These are phyloP conservation scores for Aethionema arabicum DNA, from an alignment of 345 rosid species.

Conservation along the genomic window DNA sequence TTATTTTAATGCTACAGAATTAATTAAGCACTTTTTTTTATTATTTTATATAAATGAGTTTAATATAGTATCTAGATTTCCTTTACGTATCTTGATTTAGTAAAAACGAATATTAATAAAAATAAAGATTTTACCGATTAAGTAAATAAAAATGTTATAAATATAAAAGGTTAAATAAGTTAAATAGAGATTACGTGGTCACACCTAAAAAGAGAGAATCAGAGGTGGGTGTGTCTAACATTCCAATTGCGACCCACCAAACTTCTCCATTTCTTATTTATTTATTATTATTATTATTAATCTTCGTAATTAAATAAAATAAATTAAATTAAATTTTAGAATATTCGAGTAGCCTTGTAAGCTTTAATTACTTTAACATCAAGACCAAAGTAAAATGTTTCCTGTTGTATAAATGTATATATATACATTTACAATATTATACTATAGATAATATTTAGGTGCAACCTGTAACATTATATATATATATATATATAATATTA, in stretches of 20 bases:
- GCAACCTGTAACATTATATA: too few relatives aligned
- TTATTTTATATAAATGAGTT: too few relatives aligned
- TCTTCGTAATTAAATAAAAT: neutral
- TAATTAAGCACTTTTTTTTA: too few relatives aligned
- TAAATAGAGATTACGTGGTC: constrained; percentile 34
- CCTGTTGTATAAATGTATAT: constrained; percentile 21
- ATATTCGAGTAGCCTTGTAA: constrained; percentile 36
- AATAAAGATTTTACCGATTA: constrained; percentile 8
- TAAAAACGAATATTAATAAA: neutral
- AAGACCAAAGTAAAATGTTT: constrained; percentile 16
- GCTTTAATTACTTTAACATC: constrained; percentile 30
- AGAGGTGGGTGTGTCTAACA: constrained; percentile 36
- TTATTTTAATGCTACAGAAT: too few relatives aligned
- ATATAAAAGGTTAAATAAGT: constrained; percentile 11
- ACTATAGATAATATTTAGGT: too few relatives aligned
- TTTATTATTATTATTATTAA: neutral
- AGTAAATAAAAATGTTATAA: neutral
- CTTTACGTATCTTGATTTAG: neutral
- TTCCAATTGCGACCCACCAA: constrained; percentile 45
- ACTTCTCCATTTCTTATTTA: constrained; percentile 27
- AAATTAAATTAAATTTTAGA: constrained; percentile 13
- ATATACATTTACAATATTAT: neutral
- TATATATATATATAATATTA: too few relatives aligned
- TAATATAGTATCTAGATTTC: neutral
- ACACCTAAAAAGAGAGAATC: constrained; percentile 33